phyloP scores from a whole-genome alignment of 116 monocot genomes.

The Thalassia testudinum region DNA sequence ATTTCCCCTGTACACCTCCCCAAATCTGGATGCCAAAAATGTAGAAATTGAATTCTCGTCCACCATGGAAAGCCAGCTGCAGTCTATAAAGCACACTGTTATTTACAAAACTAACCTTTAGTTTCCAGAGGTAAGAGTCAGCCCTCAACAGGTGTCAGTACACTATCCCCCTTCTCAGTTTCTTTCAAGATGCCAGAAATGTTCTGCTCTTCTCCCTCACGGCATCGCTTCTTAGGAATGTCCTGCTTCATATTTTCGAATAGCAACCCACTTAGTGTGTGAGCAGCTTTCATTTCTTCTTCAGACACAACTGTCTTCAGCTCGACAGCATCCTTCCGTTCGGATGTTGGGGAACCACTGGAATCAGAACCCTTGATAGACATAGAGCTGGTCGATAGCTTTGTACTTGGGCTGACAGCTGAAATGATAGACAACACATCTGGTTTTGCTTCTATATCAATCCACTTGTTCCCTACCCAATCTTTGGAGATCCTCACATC shows the following conservation, averaged over 20 bases:
- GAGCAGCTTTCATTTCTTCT: slow-evolving; percentile 16
- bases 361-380: slow-evolving; percentile 38
- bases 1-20: no score
- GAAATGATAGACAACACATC: slow-evolving; percentile 39
- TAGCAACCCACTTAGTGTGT: slow-evolving; percentile 3
- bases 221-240: not conserved
- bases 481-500: slow-evolving; percentile 60
- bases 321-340: slow-evolving; percentile 9
- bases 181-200: no score
- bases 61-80: no score
- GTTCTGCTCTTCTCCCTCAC: no score
- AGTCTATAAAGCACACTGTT: no score
- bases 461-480: slow-evolving; percentile 69
- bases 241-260: not conserved
- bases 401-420: slow-evolving; percentile 15
- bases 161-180: no score
- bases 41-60: no score
- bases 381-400: slow-evolving; percentile 13
- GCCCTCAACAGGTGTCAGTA: no score
- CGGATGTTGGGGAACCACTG: slow-evolving; percentile 50
- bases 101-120: no score
- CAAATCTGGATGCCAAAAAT: no score
- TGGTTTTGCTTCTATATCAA: slow-evolving; percentile 44
- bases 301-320: slow-evolving; percentile 13
- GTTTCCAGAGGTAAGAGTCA: no score